A percentile compares a stretch with the other conserved stretches of the same genome.
These are phyloP conservation scores for Coemansia interrupta DNA, from an alignment of 192 early-diverging fungal species.

Conservation along the genomic window DNA sequence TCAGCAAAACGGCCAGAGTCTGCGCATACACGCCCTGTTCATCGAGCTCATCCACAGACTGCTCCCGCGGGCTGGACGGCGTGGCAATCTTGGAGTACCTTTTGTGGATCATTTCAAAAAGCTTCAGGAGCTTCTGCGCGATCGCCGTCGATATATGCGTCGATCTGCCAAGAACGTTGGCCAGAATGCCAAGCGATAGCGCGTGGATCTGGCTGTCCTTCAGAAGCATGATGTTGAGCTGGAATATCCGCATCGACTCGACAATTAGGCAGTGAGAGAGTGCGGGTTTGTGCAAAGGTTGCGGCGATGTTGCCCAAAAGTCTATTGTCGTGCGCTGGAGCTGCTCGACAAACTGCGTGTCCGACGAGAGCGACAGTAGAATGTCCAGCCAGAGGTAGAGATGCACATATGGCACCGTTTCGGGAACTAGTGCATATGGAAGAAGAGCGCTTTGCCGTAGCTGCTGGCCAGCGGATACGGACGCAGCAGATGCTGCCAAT, in stretches of 20 bases:
- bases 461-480: neutral
- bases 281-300: constrained; percentile 36
- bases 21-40: constrained; percentile 35
- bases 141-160: constrained; percentile 22
- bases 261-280: constrained; percentile 33
- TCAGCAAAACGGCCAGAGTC: constrained; percentile 28
- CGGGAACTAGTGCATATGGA: constrained; percentile 17
- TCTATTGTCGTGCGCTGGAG: constrained; percentile 37
- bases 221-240: constrained; percentile 44
- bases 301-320: constrained; percentile 35
- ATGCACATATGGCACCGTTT: constrained; percentile 38
- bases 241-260: constrained; percentile 39
- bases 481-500: neutral
- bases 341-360: constrained; percentile 42
- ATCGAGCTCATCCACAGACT: constrained; percentile 7
- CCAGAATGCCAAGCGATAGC: constrained; percentile 34
- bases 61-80: neutral
- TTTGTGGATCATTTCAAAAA: constrained; percentile 43
- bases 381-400: constrained; percentile 41
- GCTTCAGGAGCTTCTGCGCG: constrained; percentile 41
- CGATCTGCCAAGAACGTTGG: constrained; percentile 30
- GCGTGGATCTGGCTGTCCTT: constrained; percentile 44
- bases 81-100: constrained; percentile 23
- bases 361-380: constrained; percentile 21
- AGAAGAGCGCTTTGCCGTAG: constrained; percentile 22